A percentile compares a stretch with the other conserved stretches of the same genome.
Evolutionary conservation across 106 monocot species (phyloP).

Genomic region (Amphibolis antarctica): DNA sequence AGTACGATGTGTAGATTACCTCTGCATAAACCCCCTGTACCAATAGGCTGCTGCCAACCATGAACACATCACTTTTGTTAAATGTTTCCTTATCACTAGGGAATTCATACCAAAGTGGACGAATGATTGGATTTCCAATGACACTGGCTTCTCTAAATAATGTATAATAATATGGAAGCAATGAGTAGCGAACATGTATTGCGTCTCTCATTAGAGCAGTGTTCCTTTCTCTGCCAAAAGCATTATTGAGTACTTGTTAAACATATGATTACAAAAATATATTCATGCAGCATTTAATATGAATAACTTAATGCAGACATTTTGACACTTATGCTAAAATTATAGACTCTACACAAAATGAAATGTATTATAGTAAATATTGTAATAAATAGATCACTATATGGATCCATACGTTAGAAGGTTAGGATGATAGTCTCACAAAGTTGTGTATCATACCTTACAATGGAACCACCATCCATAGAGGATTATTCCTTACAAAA

Average conservation of each 20-base stretch:
- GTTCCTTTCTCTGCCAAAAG: constrained; percentile 52
- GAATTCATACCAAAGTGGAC: constrained; percentile 93
- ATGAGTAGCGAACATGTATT: constrained; percentile 69
- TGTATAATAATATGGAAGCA: constrained; percentile 91
- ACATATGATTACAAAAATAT: background rate
- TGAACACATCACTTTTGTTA: constrained; percentile 77
- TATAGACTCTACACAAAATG: too few relatives aligned
- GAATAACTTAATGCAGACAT: background rate
- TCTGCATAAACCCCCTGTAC: constrained; percentile 76
- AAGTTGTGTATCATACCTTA: too few relatives aligned
- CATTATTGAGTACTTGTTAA: background rate
- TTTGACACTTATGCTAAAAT: too few relatives aligned
- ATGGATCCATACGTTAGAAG: too few relatives aligned
- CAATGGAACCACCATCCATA: too few relatives aligned
- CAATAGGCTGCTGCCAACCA: constrained; percentile 81
- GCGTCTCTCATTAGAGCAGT: constrained; percentile 91
- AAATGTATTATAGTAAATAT: too few relatives aligned
- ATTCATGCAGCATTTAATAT: background rate
- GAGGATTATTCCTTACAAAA: too few relatives aligned
- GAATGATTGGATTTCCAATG: constrained; percentile 74
- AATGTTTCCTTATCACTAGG: constrained; percentile 72
- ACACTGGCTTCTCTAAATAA: constrained; percentile 77
- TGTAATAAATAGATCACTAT: too few relatives aligned
- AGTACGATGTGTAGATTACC: constrained; percentile 26
- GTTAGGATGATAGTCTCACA: too few relatives aligned